Conservation (phyloP, 116 monocot genomes). For the Cymodocea nodosa region DNA sequence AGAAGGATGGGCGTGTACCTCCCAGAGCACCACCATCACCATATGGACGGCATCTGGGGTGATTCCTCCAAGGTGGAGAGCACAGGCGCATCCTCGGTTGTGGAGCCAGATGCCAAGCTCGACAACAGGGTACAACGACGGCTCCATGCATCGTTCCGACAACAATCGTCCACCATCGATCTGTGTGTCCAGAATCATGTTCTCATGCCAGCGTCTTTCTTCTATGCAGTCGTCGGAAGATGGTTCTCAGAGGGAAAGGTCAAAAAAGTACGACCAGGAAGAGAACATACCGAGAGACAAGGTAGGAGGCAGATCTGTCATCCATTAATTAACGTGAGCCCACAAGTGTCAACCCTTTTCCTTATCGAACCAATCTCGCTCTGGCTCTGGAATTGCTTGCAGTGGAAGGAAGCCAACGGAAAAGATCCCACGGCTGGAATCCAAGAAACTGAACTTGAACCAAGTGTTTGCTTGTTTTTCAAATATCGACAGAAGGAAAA, state of each 20-base stretch:
- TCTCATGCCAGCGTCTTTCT: not conserved
- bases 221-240: constrained; percentile 34
- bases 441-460: not conserved
- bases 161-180: not conserved
- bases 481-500: not conserved
- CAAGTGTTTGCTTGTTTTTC: not conserved
- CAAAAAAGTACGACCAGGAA: constrained; percentile 51
- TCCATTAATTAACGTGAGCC: not conserved
- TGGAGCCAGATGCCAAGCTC: constrained; percentile 32
- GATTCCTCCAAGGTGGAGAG: constrained; percentile 43
- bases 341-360: not conserved
- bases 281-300: constrained; percentile 50
- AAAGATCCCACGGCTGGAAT: too few relatives aligned
- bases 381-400: not conserved
- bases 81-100: constrained; percentile 33
- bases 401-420: too few relatives aligned
- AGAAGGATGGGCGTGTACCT: constrained; percentile 57
- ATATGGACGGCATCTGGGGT: constrained; percentile 44
- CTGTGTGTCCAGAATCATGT: not conserved
- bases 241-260: constrained; percentile 24
- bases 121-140: constrained; percentile 26
- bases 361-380: not conserved
- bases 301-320: constrained; percentile 19
- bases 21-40: constrained; percentile 23
- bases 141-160: not conserved